These are phyloP conservation scores for Leccinum disarticulatum DNA, from an alignment of 768 basidiomycete species.

Conservation along the genomic window DNA sequence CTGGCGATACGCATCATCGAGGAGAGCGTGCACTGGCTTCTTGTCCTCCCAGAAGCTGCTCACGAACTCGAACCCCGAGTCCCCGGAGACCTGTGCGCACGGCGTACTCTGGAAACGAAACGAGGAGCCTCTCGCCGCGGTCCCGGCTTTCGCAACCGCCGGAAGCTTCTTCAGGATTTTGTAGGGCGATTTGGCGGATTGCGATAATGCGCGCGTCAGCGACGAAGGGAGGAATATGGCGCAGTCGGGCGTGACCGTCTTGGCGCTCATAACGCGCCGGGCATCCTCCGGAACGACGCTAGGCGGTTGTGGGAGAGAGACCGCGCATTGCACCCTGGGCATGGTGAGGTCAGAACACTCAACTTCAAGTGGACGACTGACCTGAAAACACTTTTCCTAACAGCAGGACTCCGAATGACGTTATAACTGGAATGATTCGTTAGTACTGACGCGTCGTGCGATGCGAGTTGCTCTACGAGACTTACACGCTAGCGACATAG, in stretches of 20 bases:
- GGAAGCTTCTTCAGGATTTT: constrained; percentile 45
- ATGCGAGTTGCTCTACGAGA: not conserved
- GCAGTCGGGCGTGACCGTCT: constrained; percentile 49
- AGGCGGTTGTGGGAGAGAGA: constrained; percentile 49
- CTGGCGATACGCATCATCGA: constrained; percentile 56
- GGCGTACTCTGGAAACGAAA: constrained; percentile 54
- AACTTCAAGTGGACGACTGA: constrained; percentile 16
- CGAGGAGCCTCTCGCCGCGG: constrained; percentile 41
- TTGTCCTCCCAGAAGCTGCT: constrained; percentile 63
- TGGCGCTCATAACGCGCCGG: constrained; percentile 43
- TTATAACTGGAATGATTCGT: constrained; percentile 40
- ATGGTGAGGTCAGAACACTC: constrained; percentile 4
- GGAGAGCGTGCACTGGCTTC: constrained; percentile 48
- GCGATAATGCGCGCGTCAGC: constrained; percentile 41
- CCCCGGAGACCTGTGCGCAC: constrained; percentile 45
- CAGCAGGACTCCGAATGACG: constrained; percentile 46
- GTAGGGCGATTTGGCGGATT: constrained; percentile 45
- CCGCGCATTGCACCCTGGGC: constrained; percentile 45
- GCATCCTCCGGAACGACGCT: constrained; percentile 28
- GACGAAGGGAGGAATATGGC: constrained; percentile 45
- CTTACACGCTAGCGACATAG: constrained; percentile 55
- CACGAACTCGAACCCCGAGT: constrained; percentile 50
- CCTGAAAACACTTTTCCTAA: constrained; percentile 44
- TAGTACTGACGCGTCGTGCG: not conserved
- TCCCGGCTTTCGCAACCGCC: constrained; percentile 36